phyloP scores from a whole-genome alignment of 768 basidiomycete species.

The Favolaschia claudopus region DNA sequence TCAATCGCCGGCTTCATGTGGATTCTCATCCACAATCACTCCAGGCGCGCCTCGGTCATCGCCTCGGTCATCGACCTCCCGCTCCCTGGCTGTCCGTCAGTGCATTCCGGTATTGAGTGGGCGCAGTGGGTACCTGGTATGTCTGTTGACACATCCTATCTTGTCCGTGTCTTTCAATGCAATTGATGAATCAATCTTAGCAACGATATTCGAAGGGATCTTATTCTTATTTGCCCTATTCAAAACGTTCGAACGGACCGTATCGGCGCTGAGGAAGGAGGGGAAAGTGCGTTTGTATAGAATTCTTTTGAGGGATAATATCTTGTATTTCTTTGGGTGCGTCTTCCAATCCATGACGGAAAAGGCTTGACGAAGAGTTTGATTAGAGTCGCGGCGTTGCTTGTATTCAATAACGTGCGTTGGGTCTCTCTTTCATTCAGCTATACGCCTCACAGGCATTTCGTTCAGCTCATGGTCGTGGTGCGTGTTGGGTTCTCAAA shows the following conservation, averaged over 20 bases:
- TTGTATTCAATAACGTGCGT: constrained; percentile 52
- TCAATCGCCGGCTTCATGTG: constrained; percentile 52
- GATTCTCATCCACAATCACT: constrained; percentile 48
- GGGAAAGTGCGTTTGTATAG: constrained; percentile 38
- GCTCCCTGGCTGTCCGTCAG: constrained; percentile 49
- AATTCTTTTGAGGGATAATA: constrained; percentile 51
- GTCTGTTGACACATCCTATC: constrained; percentile 2
- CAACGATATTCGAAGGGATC: constrained; percentile 49
- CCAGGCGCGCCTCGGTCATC: constrained; percentile 44
- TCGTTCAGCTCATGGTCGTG: constrained; percentile 44
- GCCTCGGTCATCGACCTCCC: constrained; percentile 44
- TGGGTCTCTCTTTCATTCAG: constrained; percentile 35
- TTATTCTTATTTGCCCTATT: constrained; percentile 49
- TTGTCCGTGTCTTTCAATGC: neutral
- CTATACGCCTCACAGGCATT: neutral
- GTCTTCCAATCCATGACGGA: constrained; percentile 5
- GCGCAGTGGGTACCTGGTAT: constrained; percentile 53
- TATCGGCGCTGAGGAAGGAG: constrained; percentile 32
- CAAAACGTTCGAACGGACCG: constrained; percentile 39
- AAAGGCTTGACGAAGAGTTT: too few relatives aligned
- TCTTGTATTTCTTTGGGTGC: constrained; percentile 54
- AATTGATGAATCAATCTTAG: constrained; percentile 28
- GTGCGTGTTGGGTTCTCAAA: constrained; percentile 30
- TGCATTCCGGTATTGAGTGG: constrained; percentile 53
- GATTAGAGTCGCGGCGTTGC: constrained; percentile 45